A percentile compares a stretch with the other conserved stretches of the same genome.
Evolutionary conservation across 257 asterid species (phyloP).

Genomic region (Galeopsis tetrahit): DNA sequence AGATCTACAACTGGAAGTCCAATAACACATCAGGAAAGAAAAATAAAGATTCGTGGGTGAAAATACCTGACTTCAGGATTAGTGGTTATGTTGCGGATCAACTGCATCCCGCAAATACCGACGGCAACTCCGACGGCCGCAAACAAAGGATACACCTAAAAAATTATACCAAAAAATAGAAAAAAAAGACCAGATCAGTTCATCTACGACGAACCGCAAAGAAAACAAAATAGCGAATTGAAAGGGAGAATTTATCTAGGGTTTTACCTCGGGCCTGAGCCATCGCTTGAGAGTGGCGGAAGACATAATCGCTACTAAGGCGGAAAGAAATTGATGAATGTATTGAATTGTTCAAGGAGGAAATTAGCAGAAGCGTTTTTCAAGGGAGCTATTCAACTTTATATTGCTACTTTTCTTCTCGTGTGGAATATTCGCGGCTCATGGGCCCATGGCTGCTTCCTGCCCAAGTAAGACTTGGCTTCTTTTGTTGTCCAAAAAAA

Average conservation of each 20-base stretch:
- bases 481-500: not conserved
- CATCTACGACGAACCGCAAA: not conserved
- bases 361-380: not conserved
- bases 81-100: conserved; percentile 71
- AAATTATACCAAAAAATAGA: conserved; percentile 10
- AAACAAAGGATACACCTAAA: conserved; percentile 82
- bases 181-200: conserved; percentile 40
- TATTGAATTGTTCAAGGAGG: conserved; percentile 4
- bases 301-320: conserved; percentile 49
- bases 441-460: conserved; percentile 20
- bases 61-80: conserved; percentile 96
- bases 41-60: not conserved
- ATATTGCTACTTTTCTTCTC: not conserved
- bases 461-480: conserved; percentile 25
- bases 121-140: conserved; percentile 87
- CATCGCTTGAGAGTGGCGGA: conserved; percentile 68
- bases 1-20: conserved; percentile 23
- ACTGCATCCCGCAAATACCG: conserved; percentile 88
- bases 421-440: conserved; percentile 30
- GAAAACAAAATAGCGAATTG: not conserved
- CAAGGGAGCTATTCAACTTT: not conserved
- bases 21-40: not conserved
- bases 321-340: conserved; percentile 20
- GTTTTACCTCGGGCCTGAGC: conserved; percentile 84
- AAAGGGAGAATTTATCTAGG: conserved; percentile 34